These are phyloP conservation scores for Lepiota subincarnata DNA, from an alignment of 768 basidiomycete species.

Conservation along the genomic window DNA sequence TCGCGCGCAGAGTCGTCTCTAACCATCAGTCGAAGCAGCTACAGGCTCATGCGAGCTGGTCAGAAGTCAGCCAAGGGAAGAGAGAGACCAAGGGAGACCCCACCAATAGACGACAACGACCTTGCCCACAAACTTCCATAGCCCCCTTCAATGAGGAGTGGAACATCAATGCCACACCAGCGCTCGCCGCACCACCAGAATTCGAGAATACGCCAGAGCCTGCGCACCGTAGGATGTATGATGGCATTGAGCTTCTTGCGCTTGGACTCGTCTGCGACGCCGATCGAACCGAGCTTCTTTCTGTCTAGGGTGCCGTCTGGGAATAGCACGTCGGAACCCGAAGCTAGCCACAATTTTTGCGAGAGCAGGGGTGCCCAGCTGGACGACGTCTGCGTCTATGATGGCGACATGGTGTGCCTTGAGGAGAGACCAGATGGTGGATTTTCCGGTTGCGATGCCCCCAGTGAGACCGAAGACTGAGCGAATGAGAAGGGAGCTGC, in stretches of 20 bases:
- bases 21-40: conserved; percentile 76
- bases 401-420: conserved; percentile 67
- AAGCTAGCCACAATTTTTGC: conserved; percentile 64
- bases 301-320: conserved; percentile 75
- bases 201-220: conserved; percentile 55
- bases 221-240: conserved; percentile 84
- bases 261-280: conserved; percentile 76
- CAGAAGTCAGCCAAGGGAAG: background rate
- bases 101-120: conserved; percentile 94
- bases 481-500: background rate
- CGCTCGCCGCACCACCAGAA: conserved; percentile 77
- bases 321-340: conserved; percentile 62
- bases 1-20: conserved; percentile 64
- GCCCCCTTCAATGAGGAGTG: conserved; percentile 85
- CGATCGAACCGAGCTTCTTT: conserved; percentile 74
- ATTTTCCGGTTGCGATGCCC: conserved; percentile 96
- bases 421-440: conserved; percentile 79
- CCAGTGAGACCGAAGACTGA: conserved; percentile 95
- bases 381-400: conserved; percentile 89
- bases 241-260: conserved; percentile 76
- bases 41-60: conserved; percentile 74
- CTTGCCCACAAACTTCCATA: conserved; percentile 80
- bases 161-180: conserved; percentile 85
- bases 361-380: conserved; percentile 76
- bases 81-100: background rate